Evolutionary conservation across 257 asterid species (phyloP), one percentile per base, ranked within the genome.

Genomic region (Nicotiana knightiana): DNA sequence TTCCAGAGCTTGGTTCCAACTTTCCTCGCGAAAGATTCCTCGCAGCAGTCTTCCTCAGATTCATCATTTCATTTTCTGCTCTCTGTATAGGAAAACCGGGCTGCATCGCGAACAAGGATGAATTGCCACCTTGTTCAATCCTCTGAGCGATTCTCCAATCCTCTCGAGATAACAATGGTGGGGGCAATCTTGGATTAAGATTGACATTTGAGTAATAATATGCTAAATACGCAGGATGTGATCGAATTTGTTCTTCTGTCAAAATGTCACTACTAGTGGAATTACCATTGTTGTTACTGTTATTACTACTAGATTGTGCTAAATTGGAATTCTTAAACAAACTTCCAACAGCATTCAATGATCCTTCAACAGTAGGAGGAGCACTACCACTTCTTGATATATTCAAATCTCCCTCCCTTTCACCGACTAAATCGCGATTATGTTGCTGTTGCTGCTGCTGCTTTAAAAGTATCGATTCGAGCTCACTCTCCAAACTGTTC

Each of bases 181-280:
- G 96, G 21, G 98, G 97, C 70, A 94, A 77, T 70, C 98, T 92
- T 11, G 98, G 98, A 78, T 94, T 94, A 54, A 90, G 91, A 79
- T 94, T 94, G 80, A 89, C 93, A 77, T 91, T 88, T 6, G 97
- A 91, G 85, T 94, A 94, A 83, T 94, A 94, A 66, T 91, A 94
- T 9, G 92, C 95, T 75, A 92, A 82, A 81, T 94, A 94, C 0
- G 91, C 90, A 0, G 98, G 98, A 82, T 90, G 95, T 3, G 97
- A 90, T 67, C 97, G 84, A 71, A 94, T 86, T 71, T 91, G 93
- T 77, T 93, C 98, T 68, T 94, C 98, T 0, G 92, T 87, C 85
- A 90, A 48, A 13, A 53, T 75, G 1, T 83, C 88, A 17, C 83
- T 30, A 82, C 80, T 76, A 61, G 51, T 2, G 51, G 86, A 46